A percentile compares a stretch with the other conserved stretches of the same genome.
Evolutionary conservation across 1,284 basidiomycete genomes (phyloP).

Genomic region (Veloporphyrellus conicus): DNA sequence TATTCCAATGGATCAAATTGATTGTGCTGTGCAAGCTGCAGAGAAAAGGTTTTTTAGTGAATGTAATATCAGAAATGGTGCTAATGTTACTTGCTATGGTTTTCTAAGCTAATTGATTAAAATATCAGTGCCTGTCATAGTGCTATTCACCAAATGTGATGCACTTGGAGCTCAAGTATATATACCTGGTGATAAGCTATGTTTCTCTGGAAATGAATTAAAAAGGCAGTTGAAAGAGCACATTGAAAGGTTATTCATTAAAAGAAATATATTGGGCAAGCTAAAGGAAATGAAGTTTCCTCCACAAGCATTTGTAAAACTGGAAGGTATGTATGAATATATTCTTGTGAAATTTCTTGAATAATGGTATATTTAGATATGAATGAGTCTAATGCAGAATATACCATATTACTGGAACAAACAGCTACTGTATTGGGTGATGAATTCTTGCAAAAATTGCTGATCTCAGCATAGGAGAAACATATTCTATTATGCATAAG

Average conservation of each 20-base stretch:
- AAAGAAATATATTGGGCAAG: neutral
- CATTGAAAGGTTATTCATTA: neutral
- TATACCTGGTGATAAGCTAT: too few relatives aligned
- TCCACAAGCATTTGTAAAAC: neutral
- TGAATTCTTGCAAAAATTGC: slow-evolving; percentile 4
- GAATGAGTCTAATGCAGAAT: slow-evolving; percentile 4
- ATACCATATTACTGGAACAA: neutral
- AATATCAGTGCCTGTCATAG: neutral
- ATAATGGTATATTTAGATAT: neutral
- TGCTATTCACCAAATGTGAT: too few relatives aligned
- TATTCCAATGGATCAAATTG: neutral
- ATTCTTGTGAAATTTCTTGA: neutral
- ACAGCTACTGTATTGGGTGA: neutral
- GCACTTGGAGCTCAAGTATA: too few relatives aligned
- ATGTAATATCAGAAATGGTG: neutral
- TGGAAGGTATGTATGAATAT: neutral
- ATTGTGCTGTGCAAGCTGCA: neutral
- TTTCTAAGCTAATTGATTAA: neutral
- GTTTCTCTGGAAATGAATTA: too few relatives aligned
- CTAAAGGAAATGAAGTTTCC: neutral
- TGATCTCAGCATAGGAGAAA: slow-evolving; percentile 2
- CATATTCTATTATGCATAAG: neutral
- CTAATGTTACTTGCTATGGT: neutral
- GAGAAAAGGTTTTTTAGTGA: neutral
- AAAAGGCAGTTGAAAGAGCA: neutral